Base-by-base conservation (phyloP, 2,329 filamentous ascomycete genomes). In the Ophidiomyces ophidiicola region DNA sequence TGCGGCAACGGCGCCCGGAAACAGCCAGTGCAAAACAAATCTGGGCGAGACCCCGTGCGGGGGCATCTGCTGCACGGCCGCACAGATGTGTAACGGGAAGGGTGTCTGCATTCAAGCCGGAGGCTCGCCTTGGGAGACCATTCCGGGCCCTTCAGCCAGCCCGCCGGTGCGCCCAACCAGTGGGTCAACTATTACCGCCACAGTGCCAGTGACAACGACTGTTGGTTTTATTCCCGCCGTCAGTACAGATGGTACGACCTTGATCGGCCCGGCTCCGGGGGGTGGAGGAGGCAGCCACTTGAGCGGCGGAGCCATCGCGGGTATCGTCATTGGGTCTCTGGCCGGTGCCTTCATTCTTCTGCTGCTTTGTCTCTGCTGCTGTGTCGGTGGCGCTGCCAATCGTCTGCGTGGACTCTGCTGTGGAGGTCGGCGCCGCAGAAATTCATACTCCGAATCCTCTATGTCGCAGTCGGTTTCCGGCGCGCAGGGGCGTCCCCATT, bases 291-390 rank as follows among this genome's bases (percentile, higher is more conserved):
- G 52, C 36, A 52, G 57, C 25, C 62, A 64, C 15, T 53, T 70
- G 15, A 68, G 64, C 42, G 66, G 64, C 12, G 67, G 67, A 15
- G 66, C 66, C 1, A 70, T 70, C 42, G 67, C 67, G 14, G 67
- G 67, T 26, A 70, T 70, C 35, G 67, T 70, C 40, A 66, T 70
- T 38, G 67, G 67, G 28, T 59, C 61, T 12, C 58, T 69, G 39
- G 57, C 58, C 1, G 67, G 63, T 35, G 57, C 66, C 7, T 51
- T 67, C 33, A 47, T 68, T 8, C 49, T 69, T 25, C 47, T 68
- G 17, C 53, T 69, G 15, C 45, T 69, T 17, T 66, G 62, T 46
- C 53, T 56, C 37, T 67, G 60, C 47, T 50, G 59, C 44, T 68
- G 65, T 43, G 60, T 62, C 44, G 62, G 57, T 30, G 58, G 61